Base-by-base conservation (phyloP, 2,329 filamentous ascomycete species). In the Cryoendolithus antarcticus region DNA sequence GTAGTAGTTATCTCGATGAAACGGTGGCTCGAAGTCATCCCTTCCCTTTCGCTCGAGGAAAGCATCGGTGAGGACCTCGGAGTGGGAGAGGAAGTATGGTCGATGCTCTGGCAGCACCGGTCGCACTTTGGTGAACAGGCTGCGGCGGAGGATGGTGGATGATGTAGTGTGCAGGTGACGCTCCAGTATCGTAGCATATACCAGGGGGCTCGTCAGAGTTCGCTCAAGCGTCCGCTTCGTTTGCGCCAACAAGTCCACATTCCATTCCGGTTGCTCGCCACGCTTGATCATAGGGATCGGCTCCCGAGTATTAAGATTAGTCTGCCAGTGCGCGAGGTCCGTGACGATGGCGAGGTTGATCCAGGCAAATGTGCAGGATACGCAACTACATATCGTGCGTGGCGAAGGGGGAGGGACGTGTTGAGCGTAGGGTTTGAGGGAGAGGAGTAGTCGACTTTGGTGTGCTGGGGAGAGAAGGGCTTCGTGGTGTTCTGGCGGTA, bases 261-360 rank as follows among this genome's bases (percentile, higher is more conserved):
- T 75, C 73, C 72, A 76, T 11, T 59, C 50, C 0, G 70, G 66
- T 4, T 50, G 40, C 5, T 55, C 58, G 1, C 72, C 72, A 1
- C 71, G 61, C 0, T 64, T 57, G 21, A 76, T 65, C 29, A 66
- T 65, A 0, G 70, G 69, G 1, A 77, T 67, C 0, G 72, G 71
- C 10, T 67, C 61, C 1, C 70, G 65, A 0, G 50, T 46, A 41
- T 77, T 67, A 6, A 77, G 62, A 32, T 70, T 50, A 1, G 48
- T 33, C 48, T 76, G 74, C 68, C 72, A 77, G 48, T 71, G 61
- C 0, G 70, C 65, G 47, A 77, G 71, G 48, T 78, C 74, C 8
- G 76, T 62, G 9, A 66, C 57, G 0, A 75, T 48, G 42, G 65
- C 65, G 4, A 77, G 63, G 9, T 70, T 66, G 46, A 72, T 72